A percentile compares a stretch with the other conserved stretches of the same genome.
phyloP scores from a whole-genome alignment of 352 stramenopile species.

The Globisporangium cederbergense region DNA sequence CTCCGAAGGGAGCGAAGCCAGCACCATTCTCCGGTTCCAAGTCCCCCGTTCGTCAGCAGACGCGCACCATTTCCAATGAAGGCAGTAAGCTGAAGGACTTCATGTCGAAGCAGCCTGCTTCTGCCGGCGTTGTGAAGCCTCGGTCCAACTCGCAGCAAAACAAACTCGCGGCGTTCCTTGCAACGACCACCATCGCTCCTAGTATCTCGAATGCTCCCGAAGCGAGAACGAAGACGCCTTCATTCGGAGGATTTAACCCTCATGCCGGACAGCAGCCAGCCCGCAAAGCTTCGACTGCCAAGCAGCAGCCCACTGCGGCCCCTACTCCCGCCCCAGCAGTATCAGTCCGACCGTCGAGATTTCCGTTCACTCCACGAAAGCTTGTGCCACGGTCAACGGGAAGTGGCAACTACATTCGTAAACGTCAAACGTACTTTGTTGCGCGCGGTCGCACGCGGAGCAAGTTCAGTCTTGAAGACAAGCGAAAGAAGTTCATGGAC shows the following conservation, averaged over 20 bases:
- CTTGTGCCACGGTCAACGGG: slow-evolving; percentile 61
- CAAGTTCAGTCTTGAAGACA: slow-evolving; percentile 81
- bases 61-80: slow-evolving; percentile 16
- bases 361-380: slow-evolving; percentile 47
- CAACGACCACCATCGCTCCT: slow-evolving; percentile 44
- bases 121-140: slow-evolving; percentile 33
- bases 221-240: slow-evolving; percentile 17
- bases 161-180: slow-evolving; percentile 80
- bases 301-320: slow-evolving; percentile 9
- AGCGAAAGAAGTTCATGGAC: slow-evolving; percentile 81
- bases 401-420: slow-evolving; percentile 63
- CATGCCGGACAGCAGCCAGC: slow-evolving; percentile 2
- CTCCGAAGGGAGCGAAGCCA: slow-evolving; percentile 26
- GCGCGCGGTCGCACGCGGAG: slow-evolving; percentile 33
- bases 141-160: slow-evolving; percentile 55
- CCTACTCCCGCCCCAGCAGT: slow-evolving; percentile 10
- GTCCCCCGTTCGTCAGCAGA: slow-evolving; percentile 4
- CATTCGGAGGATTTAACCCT: slow-evolving; percentile 33
- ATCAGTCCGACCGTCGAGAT: slow-evolving; percentile 21
- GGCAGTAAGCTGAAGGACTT: slow-evolving; percentile 76
- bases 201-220: slow-evolving; percentile 22
- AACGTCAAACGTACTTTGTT: slow-evolving; percentile 73
- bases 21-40: slow-evolving; percentile 20
- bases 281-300: slow-evolving; percentile 1
- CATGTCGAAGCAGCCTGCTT: slow-evolving; percentile 63